These are phyloP conservation scores for Blastobotrys apis DNA, from an alignment of 1,139 yeast genomes.

Conservation along the genomic window DNA sequence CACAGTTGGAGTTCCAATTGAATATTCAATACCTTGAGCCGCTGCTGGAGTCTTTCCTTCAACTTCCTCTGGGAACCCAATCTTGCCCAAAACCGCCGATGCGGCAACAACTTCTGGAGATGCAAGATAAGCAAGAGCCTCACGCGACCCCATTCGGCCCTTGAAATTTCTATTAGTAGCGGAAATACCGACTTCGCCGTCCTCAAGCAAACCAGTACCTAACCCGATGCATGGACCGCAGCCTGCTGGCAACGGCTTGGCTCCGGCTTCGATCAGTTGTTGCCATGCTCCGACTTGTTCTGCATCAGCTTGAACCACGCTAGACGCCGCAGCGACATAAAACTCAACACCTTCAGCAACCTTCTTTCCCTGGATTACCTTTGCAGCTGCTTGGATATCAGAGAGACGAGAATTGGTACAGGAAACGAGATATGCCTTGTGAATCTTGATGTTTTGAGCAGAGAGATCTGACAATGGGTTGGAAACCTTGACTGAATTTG, in stretches of 20 bases:
- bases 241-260: conserved; percentile 93
- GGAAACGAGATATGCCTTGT: conserved; percentile 95
- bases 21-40: conserved; percentile 44
- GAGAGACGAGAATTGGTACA: conserved; percentile 93
- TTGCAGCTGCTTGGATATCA: conserved; percentile 93
- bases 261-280: conserved; percentile 83
- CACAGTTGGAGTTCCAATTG: conserved; percentile 36
- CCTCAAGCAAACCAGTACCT: conserved; percentile 87
- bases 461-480: conserved; percentile 74
- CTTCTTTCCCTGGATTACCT: conserved; percentile 71
- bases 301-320: conserved; percentile 88
- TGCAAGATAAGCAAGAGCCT: conserved; percentile 91
- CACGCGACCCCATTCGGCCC: conserved; percentile 98
- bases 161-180: conserved; percentile 98
- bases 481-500: conserved; percentile 91
- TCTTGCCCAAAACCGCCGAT: conserved; percentile 87
- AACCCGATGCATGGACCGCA: conserved; percentile 99
- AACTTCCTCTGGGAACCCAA: conserved; percentile 88
- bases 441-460: conserved; percentile 64
- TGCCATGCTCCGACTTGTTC: conserved; percentile 91
- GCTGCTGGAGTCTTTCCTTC: conserved; percentile 49
- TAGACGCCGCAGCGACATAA: conserved; percentile 96
- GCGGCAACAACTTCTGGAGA: conserved; percentile 99
- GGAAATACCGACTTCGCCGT: conserved; percentile 96
- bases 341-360: conserved; percentile 88